phyloP scores from a whole-genome alignment of 176 grass and related monocot genomes.

The Raddia guianensis region DNA sequence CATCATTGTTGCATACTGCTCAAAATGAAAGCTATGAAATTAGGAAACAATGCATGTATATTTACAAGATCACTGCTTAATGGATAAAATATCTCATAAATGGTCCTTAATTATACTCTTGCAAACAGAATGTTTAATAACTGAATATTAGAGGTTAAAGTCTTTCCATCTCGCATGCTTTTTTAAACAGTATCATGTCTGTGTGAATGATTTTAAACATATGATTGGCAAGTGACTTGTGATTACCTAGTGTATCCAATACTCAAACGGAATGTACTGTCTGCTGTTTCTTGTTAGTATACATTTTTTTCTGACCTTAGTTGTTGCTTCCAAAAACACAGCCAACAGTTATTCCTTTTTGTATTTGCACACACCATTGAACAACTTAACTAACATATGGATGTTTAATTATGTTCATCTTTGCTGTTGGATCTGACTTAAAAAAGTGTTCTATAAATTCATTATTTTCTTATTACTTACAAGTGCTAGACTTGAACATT shows the following conservation, averaged over 20 bases:
- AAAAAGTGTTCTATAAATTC: neutral
- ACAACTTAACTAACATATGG: neutral
- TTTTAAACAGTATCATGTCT: neutral
- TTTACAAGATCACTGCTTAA: neutral
- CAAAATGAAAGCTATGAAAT: constrained; percentile 5
- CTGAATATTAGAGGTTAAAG: neutral
- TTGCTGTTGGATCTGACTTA: constrained; percentile 1
- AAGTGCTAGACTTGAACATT: constrained; percentile 4
- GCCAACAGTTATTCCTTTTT: neutral
- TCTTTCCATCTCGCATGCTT: neutral
- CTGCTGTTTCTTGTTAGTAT: neutral
- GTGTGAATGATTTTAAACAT: neutral
- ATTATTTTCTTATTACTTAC: constrained; percentile 38
- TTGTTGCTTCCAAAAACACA: neutral
- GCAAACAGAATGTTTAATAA: neutral
- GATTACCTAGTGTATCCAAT: neutral
- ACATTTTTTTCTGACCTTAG: neutral
- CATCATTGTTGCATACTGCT: constrained; percentile 3
- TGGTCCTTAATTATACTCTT: constrained; percentile 1
- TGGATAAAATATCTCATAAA: constrained; percentile 16
- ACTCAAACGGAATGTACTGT: neutral
- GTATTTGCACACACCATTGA: neutral
- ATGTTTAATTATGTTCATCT: constrained; percentile 17
- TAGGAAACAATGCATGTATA: neutral
- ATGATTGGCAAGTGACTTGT: neutral